A percentile compares a stretch with the other conserved stretches of the same genome.
Evolutionary conservation across 768 basidiomycete species (phyloP).

Genomic region (Pleurotus eryngii): DNA sequence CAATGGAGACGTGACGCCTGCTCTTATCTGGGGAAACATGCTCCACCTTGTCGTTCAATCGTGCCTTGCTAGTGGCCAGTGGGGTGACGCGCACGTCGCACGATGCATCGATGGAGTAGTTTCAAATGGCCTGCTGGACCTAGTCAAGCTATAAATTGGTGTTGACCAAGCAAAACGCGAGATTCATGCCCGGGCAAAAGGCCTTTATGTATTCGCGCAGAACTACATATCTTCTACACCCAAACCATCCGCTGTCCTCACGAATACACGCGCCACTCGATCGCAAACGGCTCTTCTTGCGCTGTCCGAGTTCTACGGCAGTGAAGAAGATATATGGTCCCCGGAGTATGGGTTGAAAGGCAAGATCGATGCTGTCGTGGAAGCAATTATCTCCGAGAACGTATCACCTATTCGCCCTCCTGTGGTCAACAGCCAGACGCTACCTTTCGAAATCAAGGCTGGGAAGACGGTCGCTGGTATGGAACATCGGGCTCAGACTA

Average conservation of each 20-base stretch:
- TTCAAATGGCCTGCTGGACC: conserved; percentile 49
- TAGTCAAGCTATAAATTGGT: conserved; percentile 55
- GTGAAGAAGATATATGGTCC: conserved; percentile 98
- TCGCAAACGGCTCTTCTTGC: conserved; percentile 59
- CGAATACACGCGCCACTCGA: conserved; percentile 57
- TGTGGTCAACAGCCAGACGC: conserved; percentile 17
- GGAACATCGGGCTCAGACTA: conserved; percentile 97
- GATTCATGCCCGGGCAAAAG: conserved; percentile 57
- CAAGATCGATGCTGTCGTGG: conserved; percentile 89
- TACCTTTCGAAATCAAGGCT: conserved; percentile 96
- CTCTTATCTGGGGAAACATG: conserved; percentile 88
- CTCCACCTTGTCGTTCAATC: conserved; percentile 89
- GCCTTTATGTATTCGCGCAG: conserved; percentile 59
- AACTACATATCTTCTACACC: conserved; percentile 64
- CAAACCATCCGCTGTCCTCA: conserved; percentile 65
- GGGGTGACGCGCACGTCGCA: conserved; percentile 65
- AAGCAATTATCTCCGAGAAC: conserved; percentile 56
- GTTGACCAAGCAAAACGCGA: conserved; percentile 68
- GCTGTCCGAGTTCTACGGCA: conserved; percentile 72
- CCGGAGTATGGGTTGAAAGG: conserved; percentile 94
- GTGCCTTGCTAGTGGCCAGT: conserved; percentile 58
- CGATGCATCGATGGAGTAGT: conserved; percentile 56
- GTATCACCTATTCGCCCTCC: conserved; percentile 19
- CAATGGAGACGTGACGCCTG: conserved; percentile 56
- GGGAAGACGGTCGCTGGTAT: conserved; percentile 71